Evolutionary conservation across 2,329 filamentous ascomycete genomes (phyloP).

Genomic region (Teratosphaeria epicoccoides): DNA sequence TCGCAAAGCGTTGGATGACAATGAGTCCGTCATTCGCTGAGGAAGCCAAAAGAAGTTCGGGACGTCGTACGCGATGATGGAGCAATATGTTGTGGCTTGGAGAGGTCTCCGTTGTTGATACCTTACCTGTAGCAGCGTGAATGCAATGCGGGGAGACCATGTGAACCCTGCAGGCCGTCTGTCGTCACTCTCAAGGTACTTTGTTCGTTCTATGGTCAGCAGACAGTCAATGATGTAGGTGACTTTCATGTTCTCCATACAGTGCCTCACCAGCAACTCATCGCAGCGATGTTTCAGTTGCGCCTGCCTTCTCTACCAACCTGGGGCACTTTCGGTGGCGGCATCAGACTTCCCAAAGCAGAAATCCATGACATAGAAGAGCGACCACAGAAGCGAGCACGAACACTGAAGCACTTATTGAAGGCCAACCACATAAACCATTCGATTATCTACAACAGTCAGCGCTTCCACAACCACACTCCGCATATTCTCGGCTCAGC

Average conservation of each 20-base stretch:
- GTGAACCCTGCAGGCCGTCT: background rate
- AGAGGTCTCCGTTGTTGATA: background rate
- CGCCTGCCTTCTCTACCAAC: slow-evolving; percentile 18
- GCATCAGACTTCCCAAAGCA: slow-evolving; percentile 51
- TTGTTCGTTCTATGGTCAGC: background rate
- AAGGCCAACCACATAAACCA: slow-evolving; percentile 88
- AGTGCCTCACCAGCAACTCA: background rate
- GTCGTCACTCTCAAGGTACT: background rate
- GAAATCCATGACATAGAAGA: slow-evolving; percentile 72
- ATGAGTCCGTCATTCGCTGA: background rate
- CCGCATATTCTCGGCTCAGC: slow-evolving; percentile 74
- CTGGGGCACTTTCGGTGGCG: slow-evolving; percentile 11
- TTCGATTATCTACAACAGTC: slow-evolving; percentile 66
- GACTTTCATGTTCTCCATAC: background rate
- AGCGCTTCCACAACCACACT: slow-evolving; percentile 71
- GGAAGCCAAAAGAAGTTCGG: background rate
- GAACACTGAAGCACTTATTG: slow-evolving; percentile 80
- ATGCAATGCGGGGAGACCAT: background rate
- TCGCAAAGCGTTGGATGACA: background rate
- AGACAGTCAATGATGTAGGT: background rate
- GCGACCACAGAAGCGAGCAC: slow-evolving; percentile 62
- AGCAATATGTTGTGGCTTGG: background rate
- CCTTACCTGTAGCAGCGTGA: too few species aligned
- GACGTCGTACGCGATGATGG: background rate
- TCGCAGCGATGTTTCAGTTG: slow-evolving; percentile 20